phyloP scores from a whole-genome alignment of 192 early-diverging fungal species.

The Nowakowskiella sp. region DNA sequence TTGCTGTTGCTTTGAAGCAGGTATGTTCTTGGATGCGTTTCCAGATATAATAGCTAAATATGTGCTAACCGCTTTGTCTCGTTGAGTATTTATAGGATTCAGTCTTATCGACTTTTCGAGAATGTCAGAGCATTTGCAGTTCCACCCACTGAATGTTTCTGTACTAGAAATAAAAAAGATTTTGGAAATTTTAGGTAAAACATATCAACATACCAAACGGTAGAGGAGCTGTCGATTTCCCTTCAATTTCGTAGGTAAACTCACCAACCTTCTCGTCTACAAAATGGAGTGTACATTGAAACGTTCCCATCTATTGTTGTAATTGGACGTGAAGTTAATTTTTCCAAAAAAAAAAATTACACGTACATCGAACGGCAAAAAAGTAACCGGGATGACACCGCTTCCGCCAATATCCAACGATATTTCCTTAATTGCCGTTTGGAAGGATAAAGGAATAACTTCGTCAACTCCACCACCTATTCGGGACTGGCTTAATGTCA shows the following conservation, averaged over 20 bases:
- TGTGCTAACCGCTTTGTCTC: slow-evolving; percentile 35
- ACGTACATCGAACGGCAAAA: slow-evolving; percentile 40
- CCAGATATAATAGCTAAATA: slow-evolving; percentile 5
- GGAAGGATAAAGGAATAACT: slow-evolving; percentile 26
- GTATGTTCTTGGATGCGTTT: slow-evolving; percentile 6
- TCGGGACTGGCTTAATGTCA: slow-evolving; percentile 20
- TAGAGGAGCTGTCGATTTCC: slow-evolving; percentile 18
- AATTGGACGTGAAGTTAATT: too few species aligned
- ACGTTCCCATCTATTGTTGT: slow-evolving; percentile 6
- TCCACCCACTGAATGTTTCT: too few species aligned
- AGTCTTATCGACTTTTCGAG: slow-evolving; percentile 41
- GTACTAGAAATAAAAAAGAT: too few species aligned
- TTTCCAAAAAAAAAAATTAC: too few species aligned
- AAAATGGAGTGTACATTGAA: slow-evolving; percentile 35
- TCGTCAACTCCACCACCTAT: slow-evolving; percentile 16
- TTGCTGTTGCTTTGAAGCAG: slow-evolving; percentile 4
- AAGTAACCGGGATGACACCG: slow-evolving; percentile 16
- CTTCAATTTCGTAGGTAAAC: slow-evolving; percentile 41
- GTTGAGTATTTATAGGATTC: slow-evolving; percentile 21
- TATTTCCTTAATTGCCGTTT: slow-evolving; percentile 11
- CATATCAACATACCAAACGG: slow-evolving; percentile 20
- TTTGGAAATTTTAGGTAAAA: too few species aligned
- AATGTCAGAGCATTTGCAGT: slow-evolving; percentile 20
- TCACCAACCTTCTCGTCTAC: slow-evolving; percentile 36
- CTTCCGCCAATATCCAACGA: slow-evolving; percentile 19